phyloP scores from a whole-genome alignment of 345 rosid genomes.

The Schrenkiella parvula region DNA sequence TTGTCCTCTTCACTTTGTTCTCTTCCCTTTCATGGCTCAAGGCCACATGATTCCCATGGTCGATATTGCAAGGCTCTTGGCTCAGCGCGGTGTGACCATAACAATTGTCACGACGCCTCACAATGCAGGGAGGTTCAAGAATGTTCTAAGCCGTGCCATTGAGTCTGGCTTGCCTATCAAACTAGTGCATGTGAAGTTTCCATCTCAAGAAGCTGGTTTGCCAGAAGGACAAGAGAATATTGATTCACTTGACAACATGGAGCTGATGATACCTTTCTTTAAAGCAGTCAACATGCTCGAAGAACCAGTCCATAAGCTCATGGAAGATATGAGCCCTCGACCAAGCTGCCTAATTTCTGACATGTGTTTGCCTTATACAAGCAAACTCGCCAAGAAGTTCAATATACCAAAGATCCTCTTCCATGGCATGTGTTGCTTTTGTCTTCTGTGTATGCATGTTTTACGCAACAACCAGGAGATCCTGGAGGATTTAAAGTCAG shows the following conservation, averaged over 20 bases:
- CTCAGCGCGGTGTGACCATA: constrained; percentile 37
- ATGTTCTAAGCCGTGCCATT: constrained; percentile 10
- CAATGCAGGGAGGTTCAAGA: constrained; percentile 27
- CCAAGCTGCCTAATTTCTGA: constrained; percentile 52
- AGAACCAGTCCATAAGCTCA: constrained; percentile 25
- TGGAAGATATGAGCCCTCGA: constrained; percentile 33
- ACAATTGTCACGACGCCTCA: constrained; percentile 47
- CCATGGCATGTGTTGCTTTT: constrained; percentile 43
- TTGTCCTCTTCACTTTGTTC: constrained; percentile 18
- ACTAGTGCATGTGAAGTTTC: constrained; percentile 22
- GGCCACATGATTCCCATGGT: constrained; percentile 43
- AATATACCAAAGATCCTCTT: constrained; percentile 46
- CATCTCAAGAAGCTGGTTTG: constrained; percentile 31
- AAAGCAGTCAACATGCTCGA: constrained; percentile 23
- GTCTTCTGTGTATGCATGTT: constrained; percentile 21
- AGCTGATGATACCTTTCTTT: constrained; percentile 10
- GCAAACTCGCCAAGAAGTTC: constrained; percentile 27
- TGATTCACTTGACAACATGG: constrained; percentile 19
- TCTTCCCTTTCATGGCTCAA: constrained; percentile 15
- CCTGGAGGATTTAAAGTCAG: constrained; percentile 2
- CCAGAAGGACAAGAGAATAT: constrained; percentile 37
- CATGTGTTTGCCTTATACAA: constrained; percentile 26
- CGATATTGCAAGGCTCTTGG: constrained; percentile 46
- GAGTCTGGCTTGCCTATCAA: constrained; percentile 30
- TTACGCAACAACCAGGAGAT: constrained; percentile 5